These are phyloP conservation scores for Inosperma sp. DNA, from an alignment of 768 basidiomycete species.

Conservation along the genomic window DNA sequence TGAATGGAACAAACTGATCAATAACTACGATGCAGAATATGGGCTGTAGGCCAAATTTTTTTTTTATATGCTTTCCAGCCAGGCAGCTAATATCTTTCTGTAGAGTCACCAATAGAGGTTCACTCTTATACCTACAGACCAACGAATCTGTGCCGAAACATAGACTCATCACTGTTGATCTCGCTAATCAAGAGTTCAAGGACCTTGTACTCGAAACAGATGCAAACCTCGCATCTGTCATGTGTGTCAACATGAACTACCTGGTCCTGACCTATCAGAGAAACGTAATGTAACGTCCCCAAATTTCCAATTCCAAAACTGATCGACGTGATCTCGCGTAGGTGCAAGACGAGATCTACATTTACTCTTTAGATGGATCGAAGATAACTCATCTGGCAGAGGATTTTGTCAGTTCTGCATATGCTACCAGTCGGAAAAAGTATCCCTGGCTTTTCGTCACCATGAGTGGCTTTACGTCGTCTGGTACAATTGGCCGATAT, in stretches of 20 bases:
- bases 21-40: constrained; percentile 64
- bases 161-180: constrained; percentile 61
- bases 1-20: constrained; percentile 65
- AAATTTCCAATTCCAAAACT: constrained; percentile 24
- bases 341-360: constrained; percentile 78
- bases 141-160: constrained; percentile 70
- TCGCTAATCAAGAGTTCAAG: constrained; percentile 45
- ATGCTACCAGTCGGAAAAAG: constrained; percentile 44
- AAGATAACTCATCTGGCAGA: constrained; percentile 53
- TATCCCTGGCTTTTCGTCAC: constrained; percentile 60
- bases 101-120: constrained; percentile 63
- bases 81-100: constrained; percentile 5
- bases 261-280: constrained; percentile 64
- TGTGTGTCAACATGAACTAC: constrained; percentile 47
- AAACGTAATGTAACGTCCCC: constrained; percentile 45
- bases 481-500: constrained; percentile 62
- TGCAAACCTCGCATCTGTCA: constrained; percentile 51
- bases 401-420: constrained; percentile 64
- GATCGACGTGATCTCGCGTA: constrained; percentile 18
- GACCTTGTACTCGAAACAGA: constrained; percentile 68
- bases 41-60: constrained; percentile 43
- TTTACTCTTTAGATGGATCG: constrained; percentile 55
- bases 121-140: constrained; percentile 59
- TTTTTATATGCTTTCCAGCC: constrained; percentile 2
- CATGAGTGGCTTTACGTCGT: constrained; percentile 65